Evolutionary conservation across 106 monocot genomes (phyloP).

Genomic region (Acorus calamus): DNA sequence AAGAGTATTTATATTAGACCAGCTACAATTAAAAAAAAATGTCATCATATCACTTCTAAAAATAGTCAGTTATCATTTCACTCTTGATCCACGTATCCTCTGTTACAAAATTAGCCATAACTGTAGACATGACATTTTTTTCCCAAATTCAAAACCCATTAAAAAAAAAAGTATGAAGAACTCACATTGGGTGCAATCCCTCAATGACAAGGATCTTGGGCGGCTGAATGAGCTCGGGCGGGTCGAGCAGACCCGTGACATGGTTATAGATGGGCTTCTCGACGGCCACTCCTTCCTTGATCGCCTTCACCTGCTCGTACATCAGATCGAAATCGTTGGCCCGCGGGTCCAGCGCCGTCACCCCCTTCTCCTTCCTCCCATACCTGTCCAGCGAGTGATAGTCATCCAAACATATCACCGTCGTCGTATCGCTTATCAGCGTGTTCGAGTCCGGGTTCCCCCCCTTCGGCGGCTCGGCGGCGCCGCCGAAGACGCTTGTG

Average conservation of each 20-base stretch:
- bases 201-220: conserved; percentile 99
- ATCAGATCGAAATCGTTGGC: conserved; percentile 96
- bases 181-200: conserved; percentile 94
- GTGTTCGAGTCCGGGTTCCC: conserved; percentile 99
- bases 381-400: conserved; percentile 86
- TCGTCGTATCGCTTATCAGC: conserved; percentile 85
- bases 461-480: conserved; percentile 77
- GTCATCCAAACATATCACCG: conserved; percentile 92
- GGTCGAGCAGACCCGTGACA: conserved; percentile 81
- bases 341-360: conserved; percentile 81
- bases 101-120: too few species aligned
- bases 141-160: too few species aligned
- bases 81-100: too few species aligned
- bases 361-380: conserved; percentile 89
- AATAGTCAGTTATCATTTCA: too few species aligned
- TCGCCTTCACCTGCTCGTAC: conserved; percentile 92
- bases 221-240: conserved; percentile 87
- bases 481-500: conserved; percentile 91
- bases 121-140: too few species aligned
- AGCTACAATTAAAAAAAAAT: too few species aligned
- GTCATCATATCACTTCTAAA: too few species aligned
- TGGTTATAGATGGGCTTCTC: conserved; percentile 98
- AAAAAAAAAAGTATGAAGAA: too few species aligned
- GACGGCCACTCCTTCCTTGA: conserved; percentile 69
- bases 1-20: too few species aligned